Evolutionary conservation across 345 rosid genomes (phyloP).

Genomic region (Adansonia digitata): DNA sequence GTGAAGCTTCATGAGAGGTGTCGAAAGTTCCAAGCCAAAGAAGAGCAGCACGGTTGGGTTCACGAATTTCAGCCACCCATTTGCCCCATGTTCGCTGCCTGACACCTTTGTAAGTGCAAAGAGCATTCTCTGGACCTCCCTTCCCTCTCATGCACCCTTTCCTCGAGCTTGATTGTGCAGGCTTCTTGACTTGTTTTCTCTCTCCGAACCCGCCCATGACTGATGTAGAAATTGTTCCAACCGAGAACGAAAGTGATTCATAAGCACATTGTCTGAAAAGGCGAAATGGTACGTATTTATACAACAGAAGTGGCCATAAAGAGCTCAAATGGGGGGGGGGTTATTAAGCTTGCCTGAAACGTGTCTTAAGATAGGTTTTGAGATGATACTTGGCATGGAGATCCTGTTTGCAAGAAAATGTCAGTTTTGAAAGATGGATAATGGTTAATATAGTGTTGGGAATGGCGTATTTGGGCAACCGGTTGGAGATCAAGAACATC

Average conservation of each 20-base stretch:
- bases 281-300: constrained; percentile 11
- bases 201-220: constrained; percentile 24
- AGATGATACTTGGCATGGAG: constrained; percentile 42
- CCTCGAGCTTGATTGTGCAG: constrained; percentile 78
- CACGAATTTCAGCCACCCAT: constrained; percentile 99
- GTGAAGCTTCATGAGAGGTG: constrained; percentile 75
- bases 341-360: constrained; percentile 26
- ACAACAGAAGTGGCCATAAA: constrained; percentile 3
- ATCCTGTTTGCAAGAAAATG: constrained; percentile 22
- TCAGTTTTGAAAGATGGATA: too few species aligned
- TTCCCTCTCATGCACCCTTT: constrained; percentile 99
- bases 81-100: constrained; percentile 99
- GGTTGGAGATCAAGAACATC: constrained; percentile 16
- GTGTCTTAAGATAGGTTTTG: constrained; percentile 32
- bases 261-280: constrained; percentile 9
- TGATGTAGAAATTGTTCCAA: constrained; percentile 18
- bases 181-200: constrained; percentile 32
- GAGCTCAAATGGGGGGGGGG: constrained; percentile 2
- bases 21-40: constrained; percentile 97
- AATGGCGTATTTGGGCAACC: background rate
- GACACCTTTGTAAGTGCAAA: constrained; percentile 91
- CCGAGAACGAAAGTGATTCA: constrained; percentile 9
- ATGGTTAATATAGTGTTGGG: background rate
- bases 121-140: constrained; percentile 93
- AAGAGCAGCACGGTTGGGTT: constrained; percentile 92